Percentiles rank a stretch among this genome's conserved stretches.
Conservation (phyloP, 768 basidiomycete genomes). For the Rhizopogon salebrosus region DNA sequence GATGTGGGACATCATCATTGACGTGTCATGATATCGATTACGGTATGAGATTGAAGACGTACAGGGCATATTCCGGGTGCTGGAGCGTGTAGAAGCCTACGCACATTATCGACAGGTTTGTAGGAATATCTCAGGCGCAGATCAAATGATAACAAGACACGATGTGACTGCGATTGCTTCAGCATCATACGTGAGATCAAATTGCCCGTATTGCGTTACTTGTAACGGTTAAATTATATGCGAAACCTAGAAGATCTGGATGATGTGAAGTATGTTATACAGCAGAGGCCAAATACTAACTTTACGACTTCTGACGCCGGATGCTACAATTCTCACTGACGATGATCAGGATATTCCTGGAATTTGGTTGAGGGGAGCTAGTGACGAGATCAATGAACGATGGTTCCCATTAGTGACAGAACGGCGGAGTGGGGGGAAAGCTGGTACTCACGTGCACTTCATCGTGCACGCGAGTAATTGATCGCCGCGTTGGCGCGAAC, state of each 20-base stretch:
- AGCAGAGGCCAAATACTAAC: background rate
- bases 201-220: background rate
- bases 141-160: background rate
- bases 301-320: too few species aligned
- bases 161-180: background rate
- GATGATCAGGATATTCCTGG: background rate
- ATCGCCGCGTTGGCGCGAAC: background rate
- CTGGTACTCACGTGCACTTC: background rate
- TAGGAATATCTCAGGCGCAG: background rate
- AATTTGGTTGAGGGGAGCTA: background rate
- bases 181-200: background rate
- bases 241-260: background rate
- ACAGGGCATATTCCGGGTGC: constrained; percentile 77
- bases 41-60: constrained; percentile 15
- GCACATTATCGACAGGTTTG: constrained; percentile 48
- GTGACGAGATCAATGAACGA: background rate
- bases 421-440: background rate
- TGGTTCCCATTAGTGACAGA: background rate
- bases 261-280: background rate
- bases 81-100: constrained; percentile 74
- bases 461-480: background rate
- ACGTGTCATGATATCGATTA: constrained; percentile 1
- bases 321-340: background rate
- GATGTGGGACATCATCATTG: constrained; percentile 41
- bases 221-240: background rate